A percentile compares a stretch with the other conserved stretches of the same genome.
phyloP scores from a whole-genome alignment of 1,284 basidiomycete genomes.

The Ustilago tritici region DNA sequence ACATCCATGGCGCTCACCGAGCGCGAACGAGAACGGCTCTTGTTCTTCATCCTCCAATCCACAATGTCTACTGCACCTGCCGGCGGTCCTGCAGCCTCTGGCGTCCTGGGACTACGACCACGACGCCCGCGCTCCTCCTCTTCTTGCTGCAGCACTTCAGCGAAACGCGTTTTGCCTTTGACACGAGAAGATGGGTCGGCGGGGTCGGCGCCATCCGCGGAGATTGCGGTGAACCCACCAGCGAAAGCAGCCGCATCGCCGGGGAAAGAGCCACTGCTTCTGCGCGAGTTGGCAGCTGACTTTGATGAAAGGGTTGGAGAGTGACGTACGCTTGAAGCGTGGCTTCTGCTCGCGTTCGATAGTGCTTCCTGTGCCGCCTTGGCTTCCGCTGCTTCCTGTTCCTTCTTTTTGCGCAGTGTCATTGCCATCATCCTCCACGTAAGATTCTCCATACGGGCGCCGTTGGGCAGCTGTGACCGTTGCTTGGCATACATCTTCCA shows the following conservation, averaged over 20 bases:
- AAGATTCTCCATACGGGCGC: constrained; percentile 94
- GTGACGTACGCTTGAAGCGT: constrained; percentile 40
- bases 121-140: constrained; percentile 60
- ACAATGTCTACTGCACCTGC: constrained; percentile 58
- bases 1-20: constrained; percentile 82
- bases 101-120: constrained; percentile 56
- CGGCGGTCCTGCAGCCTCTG: constrained; percentile 54
- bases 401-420: constrained; percentile 83
- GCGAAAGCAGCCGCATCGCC: constrained; percentile 18
- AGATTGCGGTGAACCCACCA: constrained; percentile 43
- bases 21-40: constrained; percentile 71
- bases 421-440: constrained; percentile 99
- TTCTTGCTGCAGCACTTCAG: constrained; percentile 69
- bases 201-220: constrained; percentile 11
- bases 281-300: constrained; percentile 33
- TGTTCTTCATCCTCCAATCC: constrained; percentile 68
- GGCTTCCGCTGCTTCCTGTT: constrained; percentile 60
- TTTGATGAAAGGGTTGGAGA: constrained; percentile 39
- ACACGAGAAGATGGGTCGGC: constrained; percentile 15
- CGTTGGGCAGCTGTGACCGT: constrained; percentile 87
- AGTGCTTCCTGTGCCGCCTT: constrained; percentile 28
- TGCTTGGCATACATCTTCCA: constrained; percentile 96
- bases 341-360: constrained; percentile 37
- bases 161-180: constrained; percentile 72
- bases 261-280: constrained; percentile 51